phyloP scores from a whole-genome alignment of 2,329 filamentous ascomycete genomes.

The Colletotrichum sp. region DNA sequence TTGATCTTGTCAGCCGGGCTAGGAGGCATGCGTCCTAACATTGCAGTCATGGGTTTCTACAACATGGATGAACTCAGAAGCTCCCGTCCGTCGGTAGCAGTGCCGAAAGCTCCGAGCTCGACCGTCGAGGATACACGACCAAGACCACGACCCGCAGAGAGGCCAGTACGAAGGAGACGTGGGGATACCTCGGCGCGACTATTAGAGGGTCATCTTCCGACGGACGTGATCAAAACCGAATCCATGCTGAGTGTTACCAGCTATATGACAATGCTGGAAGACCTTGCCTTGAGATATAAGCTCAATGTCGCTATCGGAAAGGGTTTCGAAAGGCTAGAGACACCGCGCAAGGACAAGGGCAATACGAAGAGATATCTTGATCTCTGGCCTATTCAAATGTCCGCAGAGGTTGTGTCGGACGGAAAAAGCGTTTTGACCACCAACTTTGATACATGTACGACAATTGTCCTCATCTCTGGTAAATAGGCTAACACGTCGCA shows the following conservation, averaged over 20 bases:
- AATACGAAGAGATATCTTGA: slow-evolving; percentile 82
- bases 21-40: slow-evolving; percentile 88
- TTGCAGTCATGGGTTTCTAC: slow-evolving; percentile 81
- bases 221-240: slow-evolving; percentile 72
- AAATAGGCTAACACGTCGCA: slow-evolving; percentile 27
- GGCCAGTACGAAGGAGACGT: slow-evolving; percentile 41
- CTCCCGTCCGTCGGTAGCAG: slow-evolving; percentile 58
- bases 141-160: slow-evolving; percentile 33
- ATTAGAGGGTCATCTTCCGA: slow-evolving; percentile 66
- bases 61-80: slow-evolving; percentile 78
- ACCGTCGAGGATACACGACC: slow-evolving; percentile 35
- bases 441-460: slow-evolving; percentile 87
- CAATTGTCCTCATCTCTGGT: neutral
- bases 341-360: slow-evolving; percentile 63
- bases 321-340: slow-evolving; percentile 78
- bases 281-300: slow-evolving; percentile 76
- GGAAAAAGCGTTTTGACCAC: slow-evolving; percentile 76
- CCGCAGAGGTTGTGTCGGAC: slow-evolving; percentile 76
- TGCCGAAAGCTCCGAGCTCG: slow-evolving; percentile 54
- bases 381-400: slow-evolving; percentile 94
- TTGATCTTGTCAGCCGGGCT: slow-evolving; percentile 81
- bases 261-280: slow-evolving; percentile 84
- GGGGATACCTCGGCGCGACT: slow-evolving; percentile 61
- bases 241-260: slow-evolving; percentile 71
- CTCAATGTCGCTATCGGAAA: slow-evolving; percentile 87